Evolutionary conservation across 1,284 basidiomycete genomes (phyloP).

Genomic region (Trichosporon sp.): DNA sequence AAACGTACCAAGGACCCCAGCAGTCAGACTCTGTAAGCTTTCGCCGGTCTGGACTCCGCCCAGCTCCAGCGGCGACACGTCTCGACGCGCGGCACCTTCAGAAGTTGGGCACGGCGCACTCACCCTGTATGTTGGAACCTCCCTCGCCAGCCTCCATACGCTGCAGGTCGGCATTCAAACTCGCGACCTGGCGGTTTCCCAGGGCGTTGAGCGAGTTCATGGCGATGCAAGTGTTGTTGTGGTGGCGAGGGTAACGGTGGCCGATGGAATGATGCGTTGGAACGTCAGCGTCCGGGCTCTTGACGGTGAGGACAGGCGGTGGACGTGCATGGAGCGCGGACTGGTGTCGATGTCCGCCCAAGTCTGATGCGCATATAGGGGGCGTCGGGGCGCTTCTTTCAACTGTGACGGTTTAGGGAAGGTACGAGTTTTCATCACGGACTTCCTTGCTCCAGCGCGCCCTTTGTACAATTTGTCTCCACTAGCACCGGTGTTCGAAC

Average conservation of each 20-base stretch:
- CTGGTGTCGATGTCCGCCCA: background rate
- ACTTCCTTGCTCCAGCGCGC: constrained; percentile 52
- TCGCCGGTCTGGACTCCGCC: too few relatives aligned
- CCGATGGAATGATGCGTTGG: background rate
- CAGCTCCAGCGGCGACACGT: background rate
- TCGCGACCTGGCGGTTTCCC: constrained; percentile 85
- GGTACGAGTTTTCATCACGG: constrained; percentile 49
- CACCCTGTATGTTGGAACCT: constrained; percentile 79
- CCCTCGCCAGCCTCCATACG: constrained; percentile 75
- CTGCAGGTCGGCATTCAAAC: constrained; percentile 82
- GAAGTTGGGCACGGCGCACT: constrained; percentile 45
- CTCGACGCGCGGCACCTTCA: background rate
- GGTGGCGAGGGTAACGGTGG: constrained; percentile 14
- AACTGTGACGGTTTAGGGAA: constrained; percentile 54
- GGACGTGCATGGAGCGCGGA: background rate
- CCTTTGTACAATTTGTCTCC: constrained; percentile 46
- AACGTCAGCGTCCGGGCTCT: background rate
- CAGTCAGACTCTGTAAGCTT: too few relatives aligned
- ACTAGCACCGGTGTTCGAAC: constrained; percentile 55
- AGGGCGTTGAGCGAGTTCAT: constrained; percentile 96
- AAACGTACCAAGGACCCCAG: too few relatives aligned
- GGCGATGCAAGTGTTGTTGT: constrained; percentile 19
- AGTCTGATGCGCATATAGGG: background rate
- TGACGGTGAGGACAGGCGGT: background rate
- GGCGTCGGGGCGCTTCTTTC: background rate